Conservation (phyloP, 2,329 filamentous ascomycete genomes). For the Raffaelea albimanens region DNA sequence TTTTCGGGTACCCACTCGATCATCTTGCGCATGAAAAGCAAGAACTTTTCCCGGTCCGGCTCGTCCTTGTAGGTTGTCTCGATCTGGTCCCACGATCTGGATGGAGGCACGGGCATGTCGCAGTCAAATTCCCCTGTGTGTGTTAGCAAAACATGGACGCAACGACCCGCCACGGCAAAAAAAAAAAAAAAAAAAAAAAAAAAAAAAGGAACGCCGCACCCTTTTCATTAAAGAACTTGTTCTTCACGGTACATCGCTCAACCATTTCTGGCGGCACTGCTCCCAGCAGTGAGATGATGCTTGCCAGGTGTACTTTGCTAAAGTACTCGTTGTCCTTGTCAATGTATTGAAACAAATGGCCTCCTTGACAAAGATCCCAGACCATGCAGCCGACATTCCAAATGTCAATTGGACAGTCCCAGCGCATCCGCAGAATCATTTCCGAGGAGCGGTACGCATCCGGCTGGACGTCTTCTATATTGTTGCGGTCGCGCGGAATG, state of each 20-base stretch:
- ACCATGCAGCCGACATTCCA: slow-evolving; percentile 28
- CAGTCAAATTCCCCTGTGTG: neutral
- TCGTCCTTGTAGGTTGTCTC: too few relatives aligned
- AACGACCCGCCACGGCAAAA: neutral
- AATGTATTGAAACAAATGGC: slow-evolving; percentile 24
- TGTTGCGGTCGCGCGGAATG: slow-evolving; percentile 18
- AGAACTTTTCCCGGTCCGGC: too few relatives aligned
- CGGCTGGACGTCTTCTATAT: slow-evolving; percentile 22
- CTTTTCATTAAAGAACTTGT: neutral
- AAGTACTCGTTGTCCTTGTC: slow-evolving; percentile 19
- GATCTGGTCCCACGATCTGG: too few relatives aligned
- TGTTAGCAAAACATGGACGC: neutral
- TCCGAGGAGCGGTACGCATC: slow-evolving; percentile 17
- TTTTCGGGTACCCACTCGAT: too few relatives aligned
- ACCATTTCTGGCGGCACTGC: neutral
- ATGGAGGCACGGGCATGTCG: too few relatives aligned
- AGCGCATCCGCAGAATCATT: slow-evolving; percentile 8
- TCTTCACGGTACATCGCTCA: neutral
- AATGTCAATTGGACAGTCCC: slow-evolving; percentile 25
- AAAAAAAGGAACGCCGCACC: neutral
- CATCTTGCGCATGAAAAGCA: too few relatives aligned
- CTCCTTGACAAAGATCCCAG: slow-evolving; percentile 26
- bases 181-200: neutral
- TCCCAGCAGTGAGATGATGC: neutral
- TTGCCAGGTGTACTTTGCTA: neutral